These are phyloP conservation scores for Ophidiomyces ophidiicola DNA, from an alignment of 2,329 filamentous ascomycete genomes.

Conservation along the genomic window DNA sequence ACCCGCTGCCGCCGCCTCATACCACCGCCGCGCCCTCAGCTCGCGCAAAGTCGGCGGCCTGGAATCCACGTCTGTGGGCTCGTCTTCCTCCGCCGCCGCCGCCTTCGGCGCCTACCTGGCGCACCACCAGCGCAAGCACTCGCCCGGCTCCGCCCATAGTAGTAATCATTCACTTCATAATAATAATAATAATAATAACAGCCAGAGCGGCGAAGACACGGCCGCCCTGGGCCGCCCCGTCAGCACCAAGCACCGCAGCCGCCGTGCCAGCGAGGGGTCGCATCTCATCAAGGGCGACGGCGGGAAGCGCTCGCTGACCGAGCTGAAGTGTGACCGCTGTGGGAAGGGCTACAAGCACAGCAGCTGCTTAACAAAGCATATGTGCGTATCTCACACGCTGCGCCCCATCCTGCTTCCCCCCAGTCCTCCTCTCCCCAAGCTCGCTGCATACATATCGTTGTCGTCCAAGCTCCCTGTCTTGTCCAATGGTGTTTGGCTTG, in stretches of 20 bases:
- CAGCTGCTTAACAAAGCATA: conserved; percentile 99
- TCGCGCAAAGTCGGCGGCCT: conserved; percentile 38
- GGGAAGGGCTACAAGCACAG: conserved; percentile 99
- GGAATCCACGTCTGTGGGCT: conserved; percentile 49
- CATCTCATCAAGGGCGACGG: conserved; percentile 62
- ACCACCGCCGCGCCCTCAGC: conserved; percentile 42
- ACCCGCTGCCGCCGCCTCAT: conserved; percentile 43
- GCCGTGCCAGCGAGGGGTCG: conserved; percentile 73
- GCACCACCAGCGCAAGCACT: conserved; percentile 31
- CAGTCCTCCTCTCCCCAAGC: conserved; percentile 15
- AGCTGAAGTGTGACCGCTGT: conserved; percentile 93
- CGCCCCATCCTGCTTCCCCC: conserved; percentile 17
- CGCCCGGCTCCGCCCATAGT: conserved; percentile 24
- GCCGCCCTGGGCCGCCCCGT: conserved; percentile 35
- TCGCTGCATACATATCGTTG: neutral
- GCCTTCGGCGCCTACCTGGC: conserved; percentile 31
- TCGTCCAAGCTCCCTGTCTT: neutral
- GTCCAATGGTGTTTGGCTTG: no score
- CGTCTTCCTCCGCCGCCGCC: conserved; percentile 30
- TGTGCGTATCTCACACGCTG: conserved; percentile 59
- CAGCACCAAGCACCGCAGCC: conserved; percentile 43
- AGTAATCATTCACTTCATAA: no score
- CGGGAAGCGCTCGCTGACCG: conserved; percentile 65
- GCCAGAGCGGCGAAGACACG: conserved; percentile 38
- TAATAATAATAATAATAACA: conserved; percentile 2